Base-by-base conservation (phyloP, 202 grass and related monocot species). In the Brachypodium distachyon region DNA sequence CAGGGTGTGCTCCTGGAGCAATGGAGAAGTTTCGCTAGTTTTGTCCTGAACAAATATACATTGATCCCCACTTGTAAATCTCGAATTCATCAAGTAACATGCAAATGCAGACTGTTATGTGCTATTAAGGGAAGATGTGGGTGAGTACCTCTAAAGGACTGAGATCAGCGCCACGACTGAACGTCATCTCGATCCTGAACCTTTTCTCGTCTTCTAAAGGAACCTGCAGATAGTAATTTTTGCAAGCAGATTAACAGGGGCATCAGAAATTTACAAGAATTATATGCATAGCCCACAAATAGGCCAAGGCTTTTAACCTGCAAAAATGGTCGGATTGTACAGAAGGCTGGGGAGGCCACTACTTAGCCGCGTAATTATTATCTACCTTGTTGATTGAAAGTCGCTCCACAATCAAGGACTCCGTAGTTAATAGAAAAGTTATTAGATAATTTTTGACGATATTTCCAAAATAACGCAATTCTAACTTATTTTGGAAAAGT, bases 161-260 rank as follows among this genome's bases (percentile, higher is more conserved):
- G 65, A 99, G 87, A 93, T 99, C 92, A 5, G 96, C 96, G 51
- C 96, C 96, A 61, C 89, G 85, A 78, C 96, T 99, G 71, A 99
- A 99, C 4, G 89, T 96, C 96, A 96, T 99, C 83, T 99, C 96
- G 69, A 99, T 90, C 39, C 96, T 90, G 70, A 99, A 99, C 82
- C 92, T 95, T 87, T 83, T 91, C 51, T 91, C 91, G 23, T 99
- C 92, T 85, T 99, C 96, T 75, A 99, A 74, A 62, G 96, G 81
- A 77, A 95, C 89, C 96, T 99, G 89, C 31, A 89, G 68, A 78
- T 27, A 63, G n/a, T 22, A 65, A 19, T 42, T 36, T 23, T 39
- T 12, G 52, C 38, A 43, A 86, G 52, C 16, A 67, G 9, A 78
- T 74, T 47, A 34, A 27, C 12, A 28, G 0, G 11, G 16, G 32